Conservation (phyloP, 176 grass and related monocot species). For the Coix lacrymajobi region DNA sequence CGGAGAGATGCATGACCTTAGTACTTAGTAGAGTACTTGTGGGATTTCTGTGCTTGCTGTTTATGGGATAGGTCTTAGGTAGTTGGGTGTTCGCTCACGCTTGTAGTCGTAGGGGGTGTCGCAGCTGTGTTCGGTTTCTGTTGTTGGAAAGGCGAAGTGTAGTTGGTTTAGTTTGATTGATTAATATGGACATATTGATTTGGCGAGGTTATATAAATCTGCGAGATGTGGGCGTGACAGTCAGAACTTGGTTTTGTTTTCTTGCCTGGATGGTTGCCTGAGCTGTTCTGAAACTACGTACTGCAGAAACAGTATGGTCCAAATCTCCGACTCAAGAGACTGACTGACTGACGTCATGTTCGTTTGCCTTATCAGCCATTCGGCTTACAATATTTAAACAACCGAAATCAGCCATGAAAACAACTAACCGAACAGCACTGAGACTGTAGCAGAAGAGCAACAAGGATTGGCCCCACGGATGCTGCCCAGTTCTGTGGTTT, state of each 20-base stretch:
- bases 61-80: not conserved
- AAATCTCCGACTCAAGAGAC: not conserved
- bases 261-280: not conserved
- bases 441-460: not conserved
- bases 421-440: no score
- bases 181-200: conserved; percentile 25
- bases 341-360: no score
- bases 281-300: not conserved
- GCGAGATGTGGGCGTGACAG: not conserved
- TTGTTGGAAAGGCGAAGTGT: not conserved
- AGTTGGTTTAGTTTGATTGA: not conserved
- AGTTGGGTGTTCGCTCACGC: not conserved
- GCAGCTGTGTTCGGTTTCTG: not conserved
- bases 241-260: not conserved
- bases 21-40: conserved; percentile 6
- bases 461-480: not conserved
- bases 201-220: conserved; percentile 12
- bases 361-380: no score
- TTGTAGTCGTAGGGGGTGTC: not conserved
- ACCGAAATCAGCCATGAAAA: no score
- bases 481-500: not conserved
- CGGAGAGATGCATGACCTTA: not conserved
- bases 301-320: not conserved
- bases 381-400: no score
- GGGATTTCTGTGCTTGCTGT: not conserved